Evolutionary conservation across 352 stramenopile species (phyloP).

Genomic region (Phytophthora hybrid): DNA sequence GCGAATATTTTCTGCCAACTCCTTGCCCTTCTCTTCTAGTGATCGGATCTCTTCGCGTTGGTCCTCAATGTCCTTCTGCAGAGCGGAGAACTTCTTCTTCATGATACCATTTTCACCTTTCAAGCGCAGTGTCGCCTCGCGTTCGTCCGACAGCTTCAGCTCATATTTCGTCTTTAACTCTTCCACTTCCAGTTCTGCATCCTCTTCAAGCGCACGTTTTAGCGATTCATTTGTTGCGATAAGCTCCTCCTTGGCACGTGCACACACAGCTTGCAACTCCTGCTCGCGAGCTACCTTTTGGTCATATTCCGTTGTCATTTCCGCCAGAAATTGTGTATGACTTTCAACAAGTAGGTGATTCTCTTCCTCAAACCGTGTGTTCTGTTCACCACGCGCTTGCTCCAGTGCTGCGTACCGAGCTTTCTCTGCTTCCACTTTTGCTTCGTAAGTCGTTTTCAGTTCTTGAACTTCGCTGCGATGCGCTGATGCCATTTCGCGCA

Average conservation of each 20-base stretch:
- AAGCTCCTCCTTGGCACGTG: constrained; percentile 71
- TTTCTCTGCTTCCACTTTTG: constrained; percentile 92
- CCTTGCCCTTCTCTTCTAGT: constrained; percentile 93
- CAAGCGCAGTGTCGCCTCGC: constrained; percentile 92
- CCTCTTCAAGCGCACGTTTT: constrained; percentile 93
- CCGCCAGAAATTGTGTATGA: constrained; percentile 87
- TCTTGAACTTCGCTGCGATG: constrained; percentile 93
- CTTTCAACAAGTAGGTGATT: constrained; percentile 82
- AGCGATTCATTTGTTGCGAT: constrained; percentile 91
- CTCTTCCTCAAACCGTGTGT: constrained; percentile 76
- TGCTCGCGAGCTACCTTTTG: constrained; percentile 91
- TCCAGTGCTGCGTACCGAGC: constrained; percentile 88
- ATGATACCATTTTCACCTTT: constrained; percentile 97
- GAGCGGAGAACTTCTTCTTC: constrained; percentile 96
- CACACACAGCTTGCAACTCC: constrained; percentile 70
- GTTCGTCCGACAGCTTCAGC: constrained; percentile 88
- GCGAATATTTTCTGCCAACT: constrained; percentile 93
- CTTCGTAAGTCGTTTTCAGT: constrained; percentile 91
- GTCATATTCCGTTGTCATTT: constrained; percentile 94
- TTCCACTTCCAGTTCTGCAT: constrained; percentile 95
- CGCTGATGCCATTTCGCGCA: constrained; percentile 89
- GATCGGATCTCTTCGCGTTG: constrained; percentile 95
- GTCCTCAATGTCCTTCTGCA: constrained; percentile 96
- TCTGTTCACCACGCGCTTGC: constrained; percentile 77
- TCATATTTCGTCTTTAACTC: constrained; percentile 94